Percentiles rank a stretch among this genome's conserved stretches.
phyloP scores from a whole-genome alignment of 2,329 filamentous ascomycete species.

The Colletotrichum tofieldiae region DNA sequence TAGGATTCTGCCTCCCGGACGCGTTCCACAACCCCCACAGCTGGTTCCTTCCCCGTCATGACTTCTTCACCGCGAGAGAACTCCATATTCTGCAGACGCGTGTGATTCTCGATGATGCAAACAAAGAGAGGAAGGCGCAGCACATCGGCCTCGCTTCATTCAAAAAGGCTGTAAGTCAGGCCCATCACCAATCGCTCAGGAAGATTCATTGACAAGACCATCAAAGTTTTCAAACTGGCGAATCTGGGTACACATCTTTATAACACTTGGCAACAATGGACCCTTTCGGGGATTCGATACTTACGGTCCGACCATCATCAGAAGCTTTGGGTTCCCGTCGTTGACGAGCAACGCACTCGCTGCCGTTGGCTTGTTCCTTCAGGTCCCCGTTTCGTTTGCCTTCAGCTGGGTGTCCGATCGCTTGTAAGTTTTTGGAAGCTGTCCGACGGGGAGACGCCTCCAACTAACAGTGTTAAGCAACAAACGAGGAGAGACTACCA shows the following conservation, averaged over 20 bases:
- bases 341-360: constrained; percentile 69
- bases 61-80: constrained; percentile 57
- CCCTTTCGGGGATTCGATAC: constrained; percentile 65
- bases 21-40: constrained; percentile 60
- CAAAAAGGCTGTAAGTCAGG: constrained; percentile 57
- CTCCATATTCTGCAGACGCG: constrained; percentile 59
- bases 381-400: constrained; percentile 66
- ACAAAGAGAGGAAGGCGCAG: constrained; percentile 65
- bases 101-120: constrained; percentile 60
- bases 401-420: constrained; percentile 69
- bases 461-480: constrained; percentile 47
- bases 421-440: constrained; percentile 57
- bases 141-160: constrained; percentile 61
- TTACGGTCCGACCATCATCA: constrained; percentile 69
- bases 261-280: constrained; percentile 65
- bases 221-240: constrained; percentile 64
- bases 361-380: constrained; percentile 67
- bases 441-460: not conserved
- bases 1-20: constrained; percentile 62
- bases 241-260: constrained; percentile 66
- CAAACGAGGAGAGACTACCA: constrained; percentile 67
- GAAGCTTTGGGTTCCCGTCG: constrained; percentile 64
- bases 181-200: no score
- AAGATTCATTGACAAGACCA: not conserved
- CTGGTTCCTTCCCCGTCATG: constrained; percentile 55